Conservation (phyloP, 2,329 filamentous ascomycete genomes). For the Diaporthe sp. region DNA sequence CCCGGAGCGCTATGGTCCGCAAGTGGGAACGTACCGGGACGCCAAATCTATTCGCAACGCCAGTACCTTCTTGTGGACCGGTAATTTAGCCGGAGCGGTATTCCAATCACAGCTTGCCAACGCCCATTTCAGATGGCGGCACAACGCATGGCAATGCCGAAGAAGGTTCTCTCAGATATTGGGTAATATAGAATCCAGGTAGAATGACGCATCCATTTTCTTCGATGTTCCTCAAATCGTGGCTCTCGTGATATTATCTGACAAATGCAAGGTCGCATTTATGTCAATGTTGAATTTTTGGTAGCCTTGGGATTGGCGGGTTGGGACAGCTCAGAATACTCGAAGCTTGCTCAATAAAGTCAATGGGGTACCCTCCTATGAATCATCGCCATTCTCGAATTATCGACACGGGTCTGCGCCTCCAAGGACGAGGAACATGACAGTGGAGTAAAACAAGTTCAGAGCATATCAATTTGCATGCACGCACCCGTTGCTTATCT, state of each 20-base stretch:
- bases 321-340: not conserved
- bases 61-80: constrained; percentile 3
- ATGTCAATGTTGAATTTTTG: not conserved
- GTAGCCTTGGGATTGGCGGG: not conserved
- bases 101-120: not conserved
- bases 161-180: not conserved
- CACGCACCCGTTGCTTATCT: not conserved
- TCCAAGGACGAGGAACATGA: not conserved
- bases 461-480: not conserved
- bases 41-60: constrained; percentile 25
- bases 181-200: not conserved
- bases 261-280: not conserved
- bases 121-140: constrained; percentile 1
- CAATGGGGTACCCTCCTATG: not conserved
- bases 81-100: constrained; percentile 14
- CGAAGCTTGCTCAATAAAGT: not conserved
- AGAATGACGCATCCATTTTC: not conserved
- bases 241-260: not conserved
- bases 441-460: not conserved
- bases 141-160: constrained; percentile 29
- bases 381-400: not conserved
- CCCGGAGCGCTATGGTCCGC: constrained; percentile 26
- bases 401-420: not conserved
- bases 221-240: not conserved
- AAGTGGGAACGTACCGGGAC: not conserved